These are phyloP conservation scores for Phytophthora sojae DNA, from an alignment of 352 stramenopile species.

Conservation along the genomic window DNA sequence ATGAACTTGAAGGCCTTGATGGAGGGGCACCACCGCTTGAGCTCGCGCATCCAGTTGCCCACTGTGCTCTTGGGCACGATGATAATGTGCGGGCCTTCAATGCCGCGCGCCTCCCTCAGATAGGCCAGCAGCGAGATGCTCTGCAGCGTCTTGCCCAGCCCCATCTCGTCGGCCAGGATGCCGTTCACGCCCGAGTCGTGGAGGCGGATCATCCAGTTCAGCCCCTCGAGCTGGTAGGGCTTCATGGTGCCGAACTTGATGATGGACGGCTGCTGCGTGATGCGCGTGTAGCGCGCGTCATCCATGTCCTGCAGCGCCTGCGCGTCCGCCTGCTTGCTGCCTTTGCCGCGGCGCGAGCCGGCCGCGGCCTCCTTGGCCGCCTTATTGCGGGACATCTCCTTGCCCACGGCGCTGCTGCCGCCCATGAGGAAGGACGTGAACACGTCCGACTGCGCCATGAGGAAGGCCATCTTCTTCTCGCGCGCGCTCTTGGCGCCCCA, in stretches of 20 bases:
- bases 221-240: conserved; percentile 86
- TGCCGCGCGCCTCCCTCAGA: conserved; percentile 92
- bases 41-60: conserved; percentile 99
- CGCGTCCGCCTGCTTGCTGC: conserved; percentile 72
- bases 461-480: conserved; percentile 85
- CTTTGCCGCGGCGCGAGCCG: conserved; percentile 68
- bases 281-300: conserved; percentile 79
- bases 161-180: conserved; percentile 90
- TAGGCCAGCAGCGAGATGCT: conserved; percentile 98
- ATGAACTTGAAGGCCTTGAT: conserved; percentile 97
- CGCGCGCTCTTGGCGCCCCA: conserved; percentile 54
- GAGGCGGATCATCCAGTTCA: conserved; percentile 95
- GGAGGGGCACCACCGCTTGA: conserved; percentile 96
- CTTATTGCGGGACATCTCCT: conserved; percentile 75
- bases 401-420: conserved; percentile 75
- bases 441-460: conserved; percentile 91
- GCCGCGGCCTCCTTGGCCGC: conserved; percentile 41
- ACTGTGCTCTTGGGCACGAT: conserved; percentile 98
- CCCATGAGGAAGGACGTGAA: conserved; percentile 92
- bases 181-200: conserved; percentile 91
- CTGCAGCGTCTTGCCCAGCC: conserved; percentile 97
- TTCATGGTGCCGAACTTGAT: conserved; percentile 92
- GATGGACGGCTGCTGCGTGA: conserved; percentile 82
- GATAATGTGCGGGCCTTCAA: conserved; percentile 98
- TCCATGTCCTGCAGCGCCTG: conserved; percentile 81